These are phyloP conservation scores for Pseudovirgaria hyperparasitica DNA, from an alignment of 2,329 filamentous ascomycete species.

Conservation along the genomic window DNA sequence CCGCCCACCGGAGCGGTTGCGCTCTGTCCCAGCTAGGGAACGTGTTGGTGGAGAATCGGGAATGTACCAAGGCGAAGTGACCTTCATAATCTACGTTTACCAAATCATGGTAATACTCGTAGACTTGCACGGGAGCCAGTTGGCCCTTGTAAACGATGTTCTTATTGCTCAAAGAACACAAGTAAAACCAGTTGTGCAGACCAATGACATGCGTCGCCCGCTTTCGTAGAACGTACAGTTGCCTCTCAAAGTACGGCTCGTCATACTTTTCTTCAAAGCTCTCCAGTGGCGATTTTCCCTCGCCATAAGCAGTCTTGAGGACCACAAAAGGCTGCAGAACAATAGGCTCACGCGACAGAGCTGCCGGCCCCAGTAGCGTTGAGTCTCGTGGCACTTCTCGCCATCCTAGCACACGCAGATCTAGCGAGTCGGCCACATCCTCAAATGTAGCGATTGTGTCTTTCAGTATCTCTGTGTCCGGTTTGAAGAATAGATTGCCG, in stretches of 20 bases:
- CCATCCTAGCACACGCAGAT: constrained; percentile 88
- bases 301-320: constrained; percentile 69
- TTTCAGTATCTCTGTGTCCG: constrained; percentile 76
- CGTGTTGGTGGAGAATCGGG: constrained; percentile 94
- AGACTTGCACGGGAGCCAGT: constrained; percentile 85
- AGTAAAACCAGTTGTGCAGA: constrained; percentile 96
- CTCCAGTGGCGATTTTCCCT: constrained; percentile 62
- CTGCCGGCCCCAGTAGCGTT: constrained; percentile 81
- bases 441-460: constrained; percentile 89
- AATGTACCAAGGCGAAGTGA: constrained; percentile 93
- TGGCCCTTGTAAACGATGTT: constrained; percentile 99
- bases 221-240: constrained; percentile 90
- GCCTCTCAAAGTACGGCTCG: constrained; percentile 75
- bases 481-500: constrained; percentile 98
- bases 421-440: constrained; percentile 78
- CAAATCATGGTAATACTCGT: constrained; percentile 95
- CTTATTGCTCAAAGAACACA: constrained; percentile 92
- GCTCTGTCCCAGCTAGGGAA: constrained; percentile 98
- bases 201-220: constrained; percentile 89
- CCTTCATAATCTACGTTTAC: constrained; percentile 95
- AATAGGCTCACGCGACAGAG: constrained; percentile 83
- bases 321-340: constrained; percentile 96
- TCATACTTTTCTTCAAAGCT: constrained; percentile 74
- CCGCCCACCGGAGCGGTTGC: constrained; percentile 90
- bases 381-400: constrained; percentile 91